Percentiles rank a stretch among this genome's conserved stretches.
phyloP scores from a whole-genome alignment of 148 eudicot genomes.

The Dysphania ambrosioides region DNA sequence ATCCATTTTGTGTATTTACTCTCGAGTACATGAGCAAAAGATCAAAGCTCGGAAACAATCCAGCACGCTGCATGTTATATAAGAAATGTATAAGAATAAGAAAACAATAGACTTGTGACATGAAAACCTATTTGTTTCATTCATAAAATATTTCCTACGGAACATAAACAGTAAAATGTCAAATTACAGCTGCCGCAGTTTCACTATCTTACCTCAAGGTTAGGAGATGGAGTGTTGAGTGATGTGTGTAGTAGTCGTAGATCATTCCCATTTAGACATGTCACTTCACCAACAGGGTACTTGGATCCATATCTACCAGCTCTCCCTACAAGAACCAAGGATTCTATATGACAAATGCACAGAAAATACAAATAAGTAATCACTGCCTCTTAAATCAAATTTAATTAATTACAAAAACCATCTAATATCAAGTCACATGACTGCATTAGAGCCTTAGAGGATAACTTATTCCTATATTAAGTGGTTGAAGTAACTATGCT shows the following conservation, averaged over 20 bases:
- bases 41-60: slow-evolving; percentile 85
- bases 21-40: slow-evolving; percentile 79
- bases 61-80: slow-evolving; percentile 62
- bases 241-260: slow-evolving; percentile 75
- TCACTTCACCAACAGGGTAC: slow-evolving; percentile 87
- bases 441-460: not conserved
- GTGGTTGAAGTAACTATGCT: not conserved
- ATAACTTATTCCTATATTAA: not conserved
- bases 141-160: not conserved
- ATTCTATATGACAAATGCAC: no score
- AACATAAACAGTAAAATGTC: not conserved
- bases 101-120: not conserved
- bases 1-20: slow-evolving; percentile 46
- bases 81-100: slow-evolving; percentile 4
- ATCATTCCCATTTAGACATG: slow-evolving; percentile 71
- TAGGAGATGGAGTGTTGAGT: slow-evolving; percentile 66
- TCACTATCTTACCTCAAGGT: slow-evolving; percentile 52
- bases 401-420: not conserved
- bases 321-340: slow-evolving; percentile 58
- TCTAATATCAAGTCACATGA: not conserved
- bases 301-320: slow-evolving; percentile 95
- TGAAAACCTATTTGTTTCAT: not conserved
- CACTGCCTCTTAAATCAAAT: not conserved
- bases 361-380: not conserved
- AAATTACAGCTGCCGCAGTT: not conserved